Conservation (phyloP, 116 monocot genomes). For the Trichopus zeylanicus region DNA sequence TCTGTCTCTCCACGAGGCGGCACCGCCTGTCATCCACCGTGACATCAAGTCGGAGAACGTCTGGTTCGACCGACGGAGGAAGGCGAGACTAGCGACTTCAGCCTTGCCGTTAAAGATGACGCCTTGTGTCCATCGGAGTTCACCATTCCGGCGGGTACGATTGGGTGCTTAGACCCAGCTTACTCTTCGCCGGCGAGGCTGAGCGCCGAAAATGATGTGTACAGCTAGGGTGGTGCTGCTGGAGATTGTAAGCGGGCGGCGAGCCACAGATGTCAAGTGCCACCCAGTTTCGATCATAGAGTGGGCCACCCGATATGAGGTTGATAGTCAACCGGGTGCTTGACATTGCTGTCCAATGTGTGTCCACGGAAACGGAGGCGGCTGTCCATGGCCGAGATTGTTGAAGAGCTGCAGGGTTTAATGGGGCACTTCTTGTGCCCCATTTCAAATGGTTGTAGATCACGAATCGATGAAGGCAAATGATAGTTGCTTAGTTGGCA, state of each 20-base stretch:
- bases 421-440: not conserved
- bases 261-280: slow-evolving; percentile 27
- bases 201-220: slow-evolving; percentile 49
- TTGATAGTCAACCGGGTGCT: slow-evolving; percentile 23
- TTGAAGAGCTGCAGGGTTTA: slow-evolving; percentile 26
- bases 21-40: slow-evolving; percentile 5
- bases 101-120: slow-evolving; percentile 40
- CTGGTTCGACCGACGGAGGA: slow-evolving; percentile 32
- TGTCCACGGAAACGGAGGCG: slow-evolving; percentile 26
- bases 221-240: slow-evolving; percentile 62
- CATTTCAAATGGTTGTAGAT: not conserved
- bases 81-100: slow-evolving; percentile 77
- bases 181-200: slow-evolving; percentile 40
- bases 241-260: slow-evolving; percentile 46
- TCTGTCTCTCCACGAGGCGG: slow-evolving; percentile 4
- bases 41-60: slow-evolving; percentile 43
- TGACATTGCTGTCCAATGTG: slow-evolving; percentile 39
- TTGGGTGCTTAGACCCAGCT: slow-evolving; percentile 60
- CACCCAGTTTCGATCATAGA: slow-evolving; percentile 40
- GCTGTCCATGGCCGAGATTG: slow-evolving; percentile 63
- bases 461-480: no score
- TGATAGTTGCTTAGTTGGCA: no score
- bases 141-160: slow-evolving; percentile 44
- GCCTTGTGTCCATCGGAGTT: not conserved
- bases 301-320: slow-evolving; percentile 20